These are phyloP conservation scores for Bassia scoparia DNA, from an alignment of 148 eudicot species.

Conservation along the genomic window DNA sequence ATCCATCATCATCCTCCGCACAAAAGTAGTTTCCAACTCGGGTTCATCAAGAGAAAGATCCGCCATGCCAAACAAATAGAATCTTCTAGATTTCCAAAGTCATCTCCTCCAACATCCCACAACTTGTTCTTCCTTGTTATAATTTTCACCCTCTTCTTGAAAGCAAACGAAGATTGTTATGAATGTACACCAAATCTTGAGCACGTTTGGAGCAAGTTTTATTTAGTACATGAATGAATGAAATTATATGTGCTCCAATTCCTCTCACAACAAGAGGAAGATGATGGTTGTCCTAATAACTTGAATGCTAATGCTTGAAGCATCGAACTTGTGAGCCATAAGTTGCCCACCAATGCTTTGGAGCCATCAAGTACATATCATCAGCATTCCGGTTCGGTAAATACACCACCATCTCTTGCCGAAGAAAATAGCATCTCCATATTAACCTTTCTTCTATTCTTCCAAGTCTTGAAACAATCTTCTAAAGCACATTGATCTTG, in stretches of 20 bases:
- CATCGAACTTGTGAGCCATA: constrained; percentile 8
- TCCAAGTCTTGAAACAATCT: constrained; percentile 1
- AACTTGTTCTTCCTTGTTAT: not conserved
- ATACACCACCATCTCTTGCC: not conserved
- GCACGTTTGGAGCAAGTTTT: not conserved
- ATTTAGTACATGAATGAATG: constrained; percentile 7
- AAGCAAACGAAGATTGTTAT: constrained; percentile 7
- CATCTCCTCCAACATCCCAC: not conserved
- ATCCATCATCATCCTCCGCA: no score
- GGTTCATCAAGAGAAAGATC: no score
- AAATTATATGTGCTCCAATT: constrained; percentile 13
- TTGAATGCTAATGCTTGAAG: constrained; percentile 15
- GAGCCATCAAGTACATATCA: not conserved
- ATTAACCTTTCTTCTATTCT: not conserved
- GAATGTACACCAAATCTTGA: not conserved
- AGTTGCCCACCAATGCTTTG: constrained; percentile 17
- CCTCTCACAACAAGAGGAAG: constrained; percentile 22
- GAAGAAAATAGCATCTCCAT: not conserved
- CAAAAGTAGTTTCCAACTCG: no score
- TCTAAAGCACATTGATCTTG: constrained; percentile 1
- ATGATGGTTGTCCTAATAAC: constrained; percentile 2
- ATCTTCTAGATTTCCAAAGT: no score
- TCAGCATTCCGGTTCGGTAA: no score
- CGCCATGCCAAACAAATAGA: no score
- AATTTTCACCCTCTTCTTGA: not conserved